Percentiles rank a stretch among this genome's conserved stretches.
phyloP scores from a whole-genome alignment of 2,329 filamentous ascomycete species.

The Cladosporium phlei region DNA sequence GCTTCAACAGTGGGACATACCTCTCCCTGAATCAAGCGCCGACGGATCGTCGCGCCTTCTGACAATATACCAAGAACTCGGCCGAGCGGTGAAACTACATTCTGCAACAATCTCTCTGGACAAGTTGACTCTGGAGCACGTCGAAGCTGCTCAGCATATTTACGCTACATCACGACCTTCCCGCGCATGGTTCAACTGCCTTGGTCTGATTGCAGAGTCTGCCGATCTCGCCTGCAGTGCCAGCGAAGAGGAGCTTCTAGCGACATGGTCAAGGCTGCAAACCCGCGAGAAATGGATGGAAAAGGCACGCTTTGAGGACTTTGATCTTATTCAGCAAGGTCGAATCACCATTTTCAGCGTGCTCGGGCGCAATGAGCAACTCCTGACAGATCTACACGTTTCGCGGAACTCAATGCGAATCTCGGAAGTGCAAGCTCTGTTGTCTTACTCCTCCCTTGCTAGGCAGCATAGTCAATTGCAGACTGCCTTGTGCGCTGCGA shows the following conservation, averaged over 20 bases:
- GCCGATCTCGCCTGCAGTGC: slow-evolving; percentile 63
- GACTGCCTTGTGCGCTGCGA: slow-evolving; percentile 80
- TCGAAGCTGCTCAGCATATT: neutral
- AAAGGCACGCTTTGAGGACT: slow-evolving; percentile 62
- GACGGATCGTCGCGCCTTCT: slow-evolving; percentile 7
- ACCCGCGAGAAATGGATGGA: slow-evolving; percentile 68
- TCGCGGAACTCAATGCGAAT: slow-evolving; percentile 61
- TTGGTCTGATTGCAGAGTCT: slow-evolving; percentile 75
- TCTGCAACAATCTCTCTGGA: neutral
- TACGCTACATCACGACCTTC: slow-evolving; percentile 11
- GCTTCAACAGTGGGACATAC: slow-evolving; percentile 85
- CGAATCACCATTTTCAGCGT: slow-evolving; percentile 78
- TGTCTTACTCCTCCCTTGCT: slow-evolving; percentile 69
- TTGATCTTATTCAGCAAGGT: slow-evolving; percentile 75
- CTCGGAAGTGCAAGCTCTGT: slow-evolving; percentile 70
- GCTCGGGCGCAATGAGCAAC: slow-evolving; percentile 63
- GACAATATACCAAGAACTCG: slow-evolving; percentile 70
- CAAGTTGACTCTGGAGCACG: slow-evolving; percentile 1
- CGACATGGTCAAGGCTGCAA: slow-evolving; percentile 60
- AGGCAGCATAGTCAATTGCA: slow-evolving; percentile 77
- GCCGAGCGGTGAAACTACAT: slow-evolving; percentile 16
- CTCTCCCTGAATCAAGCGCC: slow-evolving; percentile 1
- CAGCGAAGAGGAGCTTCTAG: slow-evolving; percentile 55
- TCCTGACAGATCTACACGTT: slow-evolving; percentile 59
- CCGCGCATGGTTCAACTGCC: slow-evolving; percentile 38